These are phyloP conservation scores for Spirogloea muscicola DNA, from an alignment of 139 green algal species.

Conservation along the genomic window DNA sequence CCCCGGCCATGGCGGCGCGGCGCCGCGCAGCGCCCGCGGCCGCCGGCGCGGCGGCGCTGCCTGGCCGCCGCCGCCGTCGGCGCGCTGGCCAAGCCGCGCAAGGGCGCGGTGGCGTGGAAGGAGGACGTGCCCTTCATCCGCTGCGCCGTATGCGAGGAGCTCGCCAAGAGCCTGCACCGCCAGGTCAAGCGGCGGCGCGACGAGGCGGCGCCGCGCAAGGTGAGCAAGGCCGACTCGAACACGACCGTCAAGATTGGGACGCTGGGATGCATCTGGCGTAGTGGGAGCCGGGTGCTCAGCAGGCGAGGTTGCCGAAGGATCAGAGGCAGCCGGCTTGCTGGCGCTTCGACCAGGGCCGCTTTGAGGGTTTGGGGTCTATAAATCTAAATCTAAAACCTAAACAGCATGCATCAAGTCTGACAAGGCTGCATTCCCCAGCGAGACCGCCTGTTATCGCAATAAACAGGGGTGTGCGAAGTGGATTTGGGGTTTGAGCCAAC, in stretches of 20 bases:
- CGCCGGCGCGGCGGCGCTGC: too few relatives aligned
- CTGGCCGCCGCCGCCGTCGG: too few relatives aligned
- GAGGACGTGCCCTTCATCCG: slow-evolving; percentile 29
- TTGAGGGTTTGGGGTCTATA: too few relatives aligned
- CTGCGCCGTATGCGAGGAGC: slow-evolving; percentile 37
- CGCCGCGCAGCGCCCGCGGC: too few relatives aligned
- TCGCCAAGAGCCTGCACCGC: slow-evolving; percentile 19
- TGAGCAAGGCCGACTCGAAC: slow-evolving; percentile 4
- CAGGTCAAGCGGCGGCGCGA: slow-evolving; percentile 34
- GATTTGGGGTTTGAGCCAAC: too few relatives aligned
- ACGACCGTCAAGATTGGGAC: background rate
- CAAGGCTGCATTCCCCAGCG: background rate
- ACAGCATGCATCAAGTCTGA: background rate
- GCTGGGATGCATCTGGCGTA: background rate
- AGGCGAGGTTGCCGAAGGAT: background rate
- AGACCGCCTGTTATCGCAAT: too few relatives aligned
- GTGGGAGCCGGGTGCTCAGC: background rate
- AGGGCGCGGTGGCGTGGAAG: background rate
- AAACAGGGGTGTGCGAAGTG: too few relatives aligned
- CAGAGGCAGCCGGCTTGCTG: background rate
- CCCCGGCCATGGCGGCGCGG: too few relatives aligned
- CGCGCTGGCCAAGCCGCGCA: too few relatives aligned
- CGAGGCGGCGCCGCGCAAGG: slow-evolving; percentile 20
- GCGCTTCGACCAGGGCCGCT: background rate
- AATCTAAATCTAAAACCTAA: too few relatives aligned